Conservation (phyloP, 2,329 filamentous ascomycete genomes). For the Aspergillus fructus region DNA sequence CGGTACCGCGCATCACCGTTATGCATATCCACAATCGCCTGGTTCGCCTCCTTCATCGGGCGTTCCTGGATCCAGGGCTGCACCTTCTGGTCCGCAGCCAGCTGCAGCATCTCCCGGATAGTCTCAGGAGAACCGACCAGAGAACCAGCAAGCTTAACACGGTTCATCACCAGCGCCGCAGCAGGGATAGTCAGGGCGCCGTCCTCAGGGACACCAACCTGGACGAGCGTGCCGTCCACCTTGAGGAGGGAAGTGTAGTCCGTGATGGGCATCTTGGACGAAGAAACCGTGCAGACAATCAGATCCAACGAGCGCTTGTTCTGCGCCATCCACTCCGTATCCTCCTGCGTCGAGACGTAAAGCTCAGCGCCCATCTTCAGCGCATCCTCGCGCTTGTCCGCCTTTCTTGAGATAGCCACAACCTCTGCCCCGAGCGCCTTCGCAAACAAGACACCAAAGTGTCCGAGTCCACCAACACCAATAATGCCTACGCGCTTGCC, state of each 20-base stretch:
- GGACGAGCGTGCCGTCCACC: slow-evolving; percentile 60
- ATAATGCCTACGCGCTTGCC: slow-evolving; percentile 72
- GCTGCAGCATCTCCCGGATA: slow-evolving; percentile 46
- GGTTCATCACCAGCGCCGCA: slow-evolving; percentile 58
- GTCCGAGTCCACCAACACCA: slow-evolving; percentile 73
- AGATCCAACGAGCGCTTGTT: slow-evolving; percentile 53
- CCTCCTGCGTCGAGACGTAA: slow-evolving; percentile 58
- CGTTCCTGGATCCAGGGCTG: slow-evolving; percentile 44
- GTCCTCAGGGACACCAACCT: slow-evolving; percentile 67
- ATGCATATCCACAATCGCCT: slow-evolving; percentile 45
- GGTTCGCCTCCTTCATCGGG: slow-evolving; percentile 46
- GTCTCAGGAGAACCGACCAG: slow-evolving; percentile 40
- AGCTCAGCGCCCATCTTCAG: slow-evolving; percentile 55
- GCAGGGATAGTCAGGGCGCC: slow-evolving; percentile 46
- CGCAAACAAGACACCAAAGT: slow-evolving; percentile 70
- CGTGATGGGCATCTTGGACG: slow-evolving; percentile 61
- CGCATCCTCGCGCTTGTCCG: slow-evolving; percentile 53
- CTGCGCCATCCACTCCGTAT: slow-evolving; percentile 53
- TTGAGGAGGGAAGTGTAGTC: slow-evolving; percentile 62
- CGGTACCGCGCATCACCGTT: slow-evolving; percentile 47
- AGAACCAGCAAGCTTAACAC: slow-evolving; percentile 52
- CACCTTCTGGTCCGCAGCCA: slow-evolving; percentile 41
- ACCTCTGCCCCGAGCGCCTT: slow-evolving; percentile 69
- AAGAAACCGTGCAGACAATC: slow-evolving; percentile 58
- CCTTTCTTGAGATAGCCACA: slow-evolving; percentile 54